Evolutionary conservation across 306 rosid species (phyloP).

Genomic region (Cyamopsis tetragonoloba): DNA sequence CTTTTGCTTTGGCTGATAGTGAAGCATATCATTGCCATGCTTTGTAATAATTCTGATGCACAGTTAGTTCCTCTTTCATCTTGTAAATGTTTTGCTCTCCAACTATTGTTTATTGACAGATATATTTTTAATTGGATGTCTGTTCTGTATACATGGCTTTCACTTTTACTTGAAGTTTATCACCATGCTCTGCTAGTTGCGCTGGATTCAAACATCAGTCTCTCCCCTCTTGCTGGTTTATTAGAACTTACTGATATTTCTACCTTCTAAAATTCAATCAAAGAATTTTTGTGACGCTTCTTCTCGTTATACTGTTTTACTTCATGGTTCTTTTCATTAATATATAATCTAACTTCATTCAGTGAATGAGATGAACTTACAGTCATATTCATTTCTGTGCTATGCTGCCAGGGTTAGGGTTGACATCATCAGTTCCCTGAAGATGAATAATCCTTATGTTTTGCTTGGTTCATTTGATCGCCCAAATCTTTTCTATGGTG

Average conservation of each 20-base stretch:
- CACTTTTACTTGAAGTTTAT: conserved; percentile 2
- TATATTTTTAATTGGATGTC: not conserved
- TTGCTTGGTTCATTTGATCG: conserved; percentile 83
- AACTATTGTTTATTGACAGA: not conserved
- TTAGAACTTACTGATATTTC: not conserved
- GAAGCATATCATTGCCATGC: conserved; percentile 10
- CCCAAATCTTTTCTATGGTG: conserved; percentile 79
- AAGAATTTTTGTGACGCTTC: conserved; percentile 17
- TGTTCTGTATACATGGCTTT: not conserved
- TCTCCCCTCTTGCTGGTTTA: too few relatives aligned
- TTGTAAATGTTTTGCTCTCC: not conserved
- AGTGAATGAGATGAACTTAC: not conserved
- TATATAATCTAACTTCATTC: not conserved
- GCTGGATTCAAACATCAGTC: not conserved
- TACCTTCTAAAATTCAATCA: conserved; percentile 7
- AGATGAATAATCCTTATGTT: conserved; percentile 64
- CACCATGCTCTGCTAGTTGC: not conserved
- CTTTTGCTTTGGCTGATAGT: conserved; percentile 24
- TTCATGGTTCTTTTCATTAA: not conserved
- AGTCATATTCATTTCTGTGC: conserved; percentile 13
- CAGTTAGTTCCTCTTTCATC: not conserved
- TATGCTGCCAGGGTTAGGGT: conserved; percentile 62
- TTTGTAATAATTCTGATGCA: conserved; percentile 10
- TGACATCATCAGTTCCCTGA: conserved; percentile 72
- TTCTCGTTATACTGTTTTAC: not conserved